Base-by-base conservation (phyloP, 2,329 filamentous ascomycete species). In the Ophiostoma sp. region DNA sequence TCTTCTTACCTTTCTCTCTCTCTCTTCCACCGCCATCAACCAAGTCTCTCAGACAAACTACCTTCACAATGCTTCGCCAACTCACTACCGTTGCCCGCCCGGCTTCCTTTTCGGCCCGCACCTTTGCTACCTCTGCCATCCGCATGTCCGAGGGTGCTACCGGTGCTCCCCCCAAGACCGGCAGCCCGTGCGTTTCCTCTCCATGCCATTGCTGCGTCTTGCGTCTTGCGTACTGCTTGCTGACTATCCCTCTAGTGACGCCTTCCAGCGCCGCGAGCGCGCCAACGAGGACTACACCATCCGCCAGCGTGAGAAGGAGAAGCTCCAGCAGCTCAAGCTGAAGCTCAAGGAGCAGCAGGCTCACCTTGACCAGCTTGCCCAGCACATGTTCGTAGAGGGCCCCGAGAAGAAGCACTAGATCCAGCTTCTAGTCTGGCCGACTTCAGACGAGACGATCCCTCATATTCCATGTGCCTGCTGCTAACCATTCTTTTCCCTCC, bases 231-330 rank as follows among this genome's bases (percentile, higher is more conserved):
- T 44, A 44, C 42, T 44, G 42, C 14, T n/a, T 52, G 38, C 62
- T 64, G 18, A 65, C 65, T 8, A 3, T 0, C 73, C 27, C 27
- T 27, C 27, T 27, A 96, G 94, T 74, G 94, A 99, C 77, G 87
- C 92, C 69, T 99, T 97, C 86, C 92, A 89, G 81, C 90, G 89
- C 81, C 92, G 95, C 75, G 95, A 99, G 81, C 86, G 89, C 77
- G 94, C 94, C 73, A 85, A 82, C 77, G 95, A 98, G 83, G 89
- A 93, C 78, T 86, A 87, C 74, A 91, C 90, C 81, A 93, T 99
- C 81, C 87, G 87, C 76, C 83, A 90, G 82, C 91, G 93, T 77
- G 95, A 98, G 86, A 87, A 88, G 81, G 88, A 93, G 82, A 97
- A 97, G 92, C 89, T 97, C 72, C 74, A 85, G 66, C 86, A 86